Base-by-base conservation (phyloP, 805 yeast species). In the Starmerella sirachaensis region DNA sequence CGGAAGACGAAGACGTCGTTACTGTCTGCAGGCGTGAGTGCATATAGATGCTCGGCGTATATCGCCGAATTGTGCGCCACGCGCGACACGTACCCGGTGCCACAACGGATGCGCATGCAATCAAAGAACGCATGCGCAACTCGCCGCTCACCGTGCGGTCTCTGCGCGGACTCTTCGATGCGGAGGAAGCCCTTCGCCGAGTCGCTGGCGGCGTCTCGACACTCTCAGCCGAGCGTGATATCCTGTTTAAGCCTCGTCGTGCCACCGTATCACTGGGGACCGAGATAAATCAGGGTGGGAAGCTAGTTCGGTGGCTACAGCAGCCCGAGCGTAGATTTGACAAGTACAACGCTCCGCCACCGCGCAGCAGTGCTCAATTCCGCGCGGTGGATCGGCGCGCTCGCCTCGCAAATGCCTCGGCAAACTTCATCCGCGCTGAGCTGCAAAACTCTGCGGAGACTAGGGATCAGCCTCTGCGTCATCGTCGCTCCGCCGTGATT, bases 271-370 rank as follows among this genome's bases (percentile, higher is more conserved):
- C 19, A 12, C 14, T 17, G 10, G 17, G 7, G 21, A 25, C 6
- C 16, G 42, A 42, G 22, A 32, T 33, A 18, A 44, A 44, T 35
- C 48, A 44, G 26, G 30, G n/a, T 6, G 36, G 43, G 3, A 2
- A 18, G 7, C 4, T 21, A 4, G 20, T 14, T 7, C 33, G 41
- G 12, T 46, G 51, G 50, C 28, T 24, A 12, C 45, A 37, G 33
- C 46, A 40, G 12, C 39, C 35, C n/a, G 33, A 26, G 16, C 47
- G 54, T 3, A 37, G 46, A n/a, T 34, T 38, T 20, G 54, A 50
- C 35, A 29, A 5, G 21, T 46, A 35, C 33, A 50, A 50, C 21
- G 9, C 20, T 2, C 47, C 52, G 6, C 48, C 53, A 13, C 18
- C 33, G 8, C 21, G 23, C 5, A 34, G 35, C 11, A 17, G 37